These are phyloP conservation scores for Graphiopsis chlorocephala DNA, from an alignment of 2,329 filamentous ascomycete species.

Conservation along the genomic window DNA sequence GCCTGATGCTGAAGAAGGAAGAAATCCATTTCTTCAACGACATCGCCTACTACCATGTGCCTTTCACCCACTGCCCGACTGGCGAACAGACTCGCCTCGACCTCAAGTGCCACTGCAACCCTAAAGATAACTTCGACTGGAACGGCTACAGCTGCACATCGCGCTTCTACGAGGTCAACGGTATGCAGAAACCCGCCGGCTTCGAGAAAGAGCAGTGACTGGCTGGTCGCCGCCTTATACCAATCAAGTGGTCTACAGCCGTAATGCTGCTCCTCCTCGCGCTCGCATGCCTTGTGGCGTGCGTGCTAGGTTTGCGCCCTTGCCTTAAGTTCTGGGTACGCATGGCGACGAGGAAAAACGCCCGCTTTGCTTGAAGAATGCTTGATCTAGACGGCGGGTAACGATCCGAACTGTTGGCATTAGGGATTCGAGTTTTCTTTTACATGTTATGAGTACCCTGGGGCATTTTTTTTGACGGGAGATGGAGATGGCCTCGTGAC, in stretches of 20 bases:
- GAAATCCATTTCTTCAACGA: conserved; percentile 99
- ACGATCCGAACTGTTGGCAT: neutral
- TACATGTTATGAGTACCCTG: neutral
- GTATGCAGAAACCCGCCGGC: conserved; percentile 77
- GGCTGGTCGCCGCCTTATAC: conserved; percentile 17
- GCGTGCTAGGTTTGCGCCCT: conserved; percentile 2
- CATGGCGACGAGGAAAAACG: neutral
- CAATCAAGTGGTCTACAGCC: conserved; percentile 1
- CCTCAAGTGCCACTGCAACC: conserved; percentile 91
- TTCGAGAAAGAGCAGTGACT: conserved; percentile 59
- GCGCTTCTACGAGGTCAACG: conserved; percentile 80
- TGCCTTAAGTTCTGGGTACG: conserved; percentile 10
- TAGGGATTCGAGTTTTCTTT: neutral
- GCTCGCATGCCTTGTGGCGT: conserved; percentile 4
- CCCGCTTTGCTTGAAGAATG: neutral
- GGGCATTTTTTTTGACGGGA: neutral
- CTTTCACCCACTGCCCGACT: conserved; percentile 96
- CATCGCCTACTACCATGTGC: conserved; percentile 96
- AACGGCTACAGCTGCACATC: conserved; percentile 95
- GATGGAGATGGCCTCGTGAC: neutral
- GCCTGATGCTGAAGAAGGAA: conserved; percentile 82
- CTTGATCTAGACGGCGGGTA: neutral
- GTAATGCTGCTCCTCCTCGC: neutral
- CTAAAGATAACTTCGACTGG: conserved; percentile 98
- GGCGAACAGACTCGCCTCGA: conserved; percentile 80